Base-by-base conservation (phyloP, 139 green algal species). In the Chlamydomonas sp. region DNA sequence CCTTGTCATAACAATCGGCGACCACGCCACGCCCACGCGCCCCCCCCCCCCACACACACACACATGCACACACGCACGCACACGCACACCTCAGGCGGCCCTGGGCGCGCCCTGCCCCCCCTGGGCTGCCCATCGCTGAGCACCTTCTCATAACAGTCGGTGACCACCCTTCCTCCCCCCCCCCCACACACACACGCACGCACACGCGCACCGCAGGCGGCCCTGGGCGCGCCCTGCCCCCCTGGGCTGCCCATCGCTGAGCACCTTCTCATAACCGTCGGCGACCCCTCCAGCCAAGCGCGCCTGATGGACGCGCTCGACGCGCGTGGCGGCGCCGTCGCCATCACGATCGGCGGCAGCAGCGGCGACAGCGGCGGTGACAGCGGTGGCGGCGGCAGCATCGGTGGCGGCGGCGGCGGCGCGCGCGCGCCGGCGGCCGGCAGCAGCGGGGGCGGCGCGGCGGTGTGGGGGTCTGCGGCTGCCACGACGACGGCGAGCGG, bases 231-330 rank as follows among this genome's bases (percentile, higher is more conserved):
- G 22, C 78, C 81, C 30, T 66, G 78, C 26, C 61, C 72, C 24
- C 47, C 59, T 29, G 62, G 59, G 1, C 49, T 81, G 2, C 62
- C 73, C 22, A 58, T 84, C 8, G 81, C 81, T 1, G 81, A 87
- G 33, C 76, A 84, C 70, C 62, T 87, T 72, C 71, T 86, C 28
- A 49, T 10, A 37, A 31, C 26, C 8, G 58, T 38, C 8, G 24
- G 58, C 30, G 58, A 39, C 30, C 8, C 30, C 8, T 5, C 13
- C 6, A 36, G 4, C 3, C 8, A 8, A 4, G 58, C 3, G 16
- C n/a, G 28, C 29, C 29, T 65, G 8, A 22, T 65, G 29, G 58
- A 10, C 6, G 5, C 4, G 30, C 58, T 38, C 4, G 5, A 65
- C 4, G 4, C 3, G 50, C 24, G 16, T 37, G 16, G 20, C 5